These are phyloP conservation scores for Alloascoidea africana DNA, from an alignment of 805 yeast species.

Conservation along the genomic window DNA sequence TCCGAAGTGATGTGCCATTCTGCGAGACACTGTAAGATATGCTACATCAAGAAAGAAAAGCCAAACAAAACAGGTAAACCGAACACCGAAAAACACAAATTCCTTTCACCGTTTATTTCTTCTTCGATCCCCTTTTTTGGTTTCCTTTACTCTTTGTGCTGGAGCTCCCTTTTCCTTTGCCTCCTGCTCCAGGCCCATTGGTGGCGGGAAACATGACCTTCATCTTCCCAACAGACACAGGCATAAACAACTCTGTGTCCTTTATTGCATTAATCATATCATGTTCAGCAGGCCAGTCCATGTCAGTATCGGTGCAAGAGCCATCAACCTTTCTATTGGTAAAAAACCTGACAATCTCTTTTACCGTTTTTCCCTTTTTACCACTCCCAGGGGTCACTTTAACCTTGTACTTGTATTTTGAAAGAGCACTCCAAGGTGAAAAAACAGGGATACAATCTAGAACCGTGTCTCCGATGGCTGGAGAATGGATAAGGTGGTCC, in stretches of 20 bases:
- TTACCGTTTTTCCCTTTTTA: slow-evolving; percentile 78
- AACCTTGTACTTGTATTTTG: slow-evolving; percentile 63
- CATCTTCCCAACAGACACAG: slow-evolving; percentile 58
- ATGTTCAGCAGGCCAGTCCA: slow-evolving; percentile 62
- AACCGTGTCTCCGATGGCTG: slow-evolving; percentile 30
- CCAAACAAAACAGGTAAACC: too few species aligned
- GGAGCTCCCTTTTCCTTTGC: slow-evolving; percentile 7
- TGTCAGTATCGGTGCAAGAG: slow-evolving; percentile 28
- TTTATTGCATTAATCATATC: slow-evolving; percentile 39
- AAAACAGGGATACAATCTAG: slow-evolving; percentile 66
- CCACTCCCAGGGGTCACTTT: slow-evolving; percentile 68
- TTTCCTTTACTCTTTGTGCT: too few species aligned
- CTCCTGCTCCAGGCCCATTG: slow-evolving; percentile 11
- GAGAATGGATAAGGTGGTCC: slow-evolving; percentile 20
- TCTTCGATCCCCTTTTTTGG: too few species aligned
- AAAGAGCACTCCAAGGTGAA: slow-evolving; percentile 83
- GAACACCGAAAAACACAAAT: too few species aligned
- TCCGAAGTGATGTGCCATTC: too few species aligned
- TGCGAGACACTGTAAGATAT: too few species aligned
- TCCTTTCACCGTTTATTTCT: too few species aligned
- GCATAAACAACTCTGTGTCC: slow-evolving; percentile 50
- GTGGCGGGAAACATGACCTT: slow-evolving; percentile 42
- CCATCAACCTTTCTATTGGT: slow-evolving; percentile 30
- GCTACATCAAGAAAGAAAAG: too few species aligned
- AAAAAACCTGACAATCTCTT: slow-evolving; percentile 51